Conservation (phyloP, 306 rosid genomes). For the Luffa aegyptiaca region DNA sequence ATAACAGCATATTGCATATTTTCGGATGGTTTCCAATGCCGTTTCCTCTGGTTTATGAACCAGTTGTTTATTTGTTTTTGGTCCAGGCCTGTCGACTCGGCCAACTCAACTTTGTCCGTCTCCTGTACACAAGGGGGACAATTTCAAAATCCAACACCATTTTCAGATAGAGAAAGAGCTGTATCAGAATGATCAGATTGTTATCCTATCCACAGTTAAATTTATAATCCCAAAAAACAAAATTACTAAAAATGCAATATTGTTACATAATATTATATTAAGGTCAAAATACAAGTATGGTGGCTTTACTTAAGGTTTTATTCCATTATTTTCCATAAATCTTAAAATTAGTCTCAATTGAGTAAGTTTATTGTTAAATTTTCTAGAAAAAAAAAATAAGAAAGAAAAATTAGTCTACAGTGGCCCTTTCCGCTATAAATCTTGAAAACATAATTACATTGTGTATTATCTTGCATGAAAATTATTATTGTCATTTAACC, state of each 20-base stretch:
- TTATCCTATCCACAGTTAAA: background rate
- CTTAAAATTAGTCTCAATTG: too few relatives aligned
- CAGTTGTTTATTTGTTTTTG: constrained; percentile 72
- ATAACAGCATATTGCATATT: constrained; percentile 43
- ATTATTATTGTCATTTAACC: too few relatives aligned
- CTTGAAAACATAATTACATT: too few relatives aligned
- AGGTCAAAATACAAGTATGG: too few relatives aligned
- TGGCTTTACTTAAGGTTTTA: too few relatives aligned
- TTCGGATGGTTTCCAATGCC: constrained; percentile 70
- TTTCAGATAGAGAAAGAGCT: background rate
- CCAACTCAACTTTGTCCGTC: constrained; percentile 50
- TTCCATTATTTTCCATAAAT: too few relatives aligned
- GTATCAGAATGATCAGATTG: background rate
- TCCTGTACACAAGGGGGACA: constrained; percentile 27
- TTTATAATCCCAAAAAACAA: background rate
- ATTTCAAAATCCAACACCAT: background rate
- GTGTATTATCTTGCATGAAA: too few relatives aligned
- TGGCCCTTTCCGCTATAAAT: too few relatives aligned
- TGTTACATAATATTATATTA: too few relatives aligned
- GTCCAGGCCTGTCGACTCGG: constrained; percentile 54
- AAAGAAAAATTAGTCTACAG: too few relatives aligned
- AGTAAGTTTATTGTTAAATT: too few relatives aligned
- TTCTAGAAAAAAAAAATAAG: too few relatives aligned
- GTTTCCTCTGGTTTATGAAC: constrained; percentile 86
- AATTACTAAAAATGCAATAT: background rate